Percentiles rank a stretch among this genome's conserved stretches.
Evolutionary conservation across 2,329 filamentous ascomycete species (phyloP).

Genomic region (Colletotrichum eremochloae): DNA sequence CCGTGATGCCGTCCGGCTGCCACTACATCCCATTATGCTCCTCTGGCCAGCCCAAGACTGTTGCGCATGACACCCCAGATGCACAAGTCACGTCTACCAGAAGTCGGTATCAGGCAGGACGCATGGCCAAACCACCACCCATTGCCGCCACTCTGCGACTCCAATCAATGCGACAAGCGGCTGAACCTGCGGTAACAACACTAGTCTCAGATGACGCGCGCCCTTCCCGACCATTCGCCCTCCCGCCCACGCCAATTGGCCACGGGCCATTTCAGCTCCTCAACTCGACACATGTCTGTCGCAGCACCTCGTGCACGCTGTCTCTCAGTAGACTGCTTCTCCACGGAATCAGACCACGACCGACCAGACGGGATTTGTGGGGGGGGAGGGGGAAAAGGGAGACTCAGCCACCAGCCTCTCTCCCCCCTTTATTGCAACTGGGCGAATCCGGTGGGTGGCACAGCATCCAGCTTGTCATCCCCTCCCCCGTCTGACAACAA

Average conservation of each 20-base stretch:
- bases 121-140: too few relatives aligned
- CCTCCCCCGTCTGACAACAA: not conserved
- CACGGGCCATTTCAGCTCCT: not conserved
- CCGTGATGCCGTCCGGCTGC: not conserved
- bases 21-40: not conserved
- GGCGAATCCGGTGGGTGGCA: conserved; percentile 19
- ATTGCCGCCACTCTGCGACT: too few relatives aligned
- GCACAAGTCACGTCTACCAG: not conserved
- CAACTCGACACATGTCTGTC: conserved; percentile 4
- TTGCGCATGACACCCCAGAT: not conserved
- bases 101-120: not conserved
- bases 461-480: not conserved
- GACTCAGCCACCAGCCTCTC: not conserved
- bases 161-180: not conserved
- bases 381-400: too few relatives aligned
- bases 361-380: not conserved
- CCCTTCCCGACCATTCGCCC: not conserved
- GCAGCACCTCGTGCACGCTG: not conserved
- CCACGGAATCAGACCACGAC: not conserved
- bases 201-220: conserved; percentile 19
- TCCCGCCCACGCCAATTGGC: not conserved
- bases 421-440: not conserved
- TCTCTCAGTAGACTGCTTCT: not conserved
- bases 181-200: not conserved
- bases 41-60: not conserved